Base-by-base conservation (phyloP, 2,329 filamentous ascomycete species). In the Aspergillus ustus region DNA sequence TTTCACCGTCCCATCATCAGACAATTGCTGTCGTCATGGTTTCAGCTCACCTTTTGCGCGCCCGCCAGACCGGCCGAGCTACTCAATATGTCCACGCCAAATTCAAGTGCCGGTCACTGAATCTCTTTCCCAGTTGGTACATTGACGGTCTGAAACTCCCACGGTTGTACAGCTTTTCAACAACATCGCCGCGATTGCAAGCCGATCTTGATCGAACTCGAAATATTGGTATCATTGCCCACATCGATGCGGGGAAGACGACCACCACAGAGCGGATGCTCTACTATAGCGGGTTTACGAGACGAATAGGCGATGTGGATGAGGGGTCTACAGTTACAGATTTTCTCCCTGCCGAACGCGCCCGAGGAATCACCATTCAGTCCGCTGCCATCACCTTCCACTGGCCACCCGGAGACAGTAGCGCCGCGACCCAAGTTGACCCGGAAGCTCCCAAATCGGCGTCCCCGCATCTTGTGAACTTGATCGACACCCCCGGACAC, bases 251-350 rank as follows among this genome's bases (percentile, higher is more conserved):
- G 60, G 95, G 95, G 8, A 99, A 99, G 83, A 99, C 95, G 1
- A 98, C 95, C 0, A 99, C 95, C 0, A 98, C 95, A 3, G 95
- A 99, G 87, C 93, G 95, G 61, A 98, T 98, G 94, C 90, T 99
- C 72, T 98, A 93, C 74, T 97, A 97, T 73, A 96, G 92, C 75
- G 94, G 95, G 52, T 89, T 93, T 64, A 96, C 93, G 9, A 85
- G 91, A 67, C 85, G 93, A 76, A 88, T 97, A 72, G 95, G 95
- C 80, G 93, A 97, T 77, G 95, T 99, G 66, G 94, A 98, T 71
- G 91, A 96, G 77, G 95, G 95, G 43, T 97, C 96, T 66, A 98
- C 95, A 4, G 93, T 97, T 7, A 99, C 95, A 2, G 95, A 99
- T 78, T 99, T 98, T 69, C 85, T 99, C 7, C 94, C 95, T 7